Base-by-base conservation (phyloP, 176 grass and related monocot genomes). In the Oryza coarctata region DNA sequence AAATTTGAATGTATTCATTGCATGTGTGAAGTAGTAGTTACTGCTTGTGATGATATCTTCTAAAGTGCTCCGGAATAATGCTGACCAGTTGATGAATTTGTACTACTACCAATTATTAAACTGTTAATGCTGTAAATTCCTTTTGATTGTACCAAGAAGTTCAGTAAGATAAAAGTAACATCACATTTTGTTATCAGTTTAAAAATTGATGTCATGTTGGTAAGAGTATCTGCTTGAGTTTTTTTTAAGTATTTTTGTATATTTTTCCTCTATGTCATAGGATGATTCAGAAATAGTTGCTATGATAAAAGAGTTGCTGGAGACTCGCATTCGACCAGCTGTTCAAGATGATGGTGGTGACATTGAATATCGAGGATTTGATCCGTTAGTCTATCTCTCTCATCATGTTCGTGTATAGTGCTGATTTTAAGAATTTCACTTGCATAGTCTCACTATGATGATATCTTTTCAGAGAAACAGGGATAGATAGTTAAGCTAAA, bases 201-300 rank as follows among this genome's bases (percentile, higher is more conserved):
- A 63, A 72, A 74, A 71, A 30, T 7, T 67, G 8, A 7, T 88
- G 33, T 52, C 50, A 77, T 40, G 20, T 50, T 80, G 40, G 35
- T 40, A 22, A 60, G 2, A 32, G 7, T 43, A 20, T 76, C 35
- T 81, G 27, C 35, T 84, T 76, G 64, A 29, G 45, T 72, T 80
- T 40, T 76, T 84, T 40, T 76, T 84, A 26, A 91, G 84, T 71
- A 0, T 81, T 15, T 60, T 27, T 12, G 3, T 14, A 18, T 27
- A 25, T 7, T 23, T 11, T 78, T n/a, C 41, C 28, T 15, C 25
- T 36, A 22, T 73, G 32, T 85, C 61, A 22, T 80, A 99, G 96
- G 96, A 99, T 83, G 96, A 99, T 89, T 99, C 96, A 74, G 96
- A 99, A 92, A 89, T 93, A 85, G 96, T 99, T 80, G 96, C 96